These are phyloP conservation scores for Globisporangium okanoganense DNA, from an alignment of 352 stramenopile genomes.

Conservation along the genomic window DNA sequence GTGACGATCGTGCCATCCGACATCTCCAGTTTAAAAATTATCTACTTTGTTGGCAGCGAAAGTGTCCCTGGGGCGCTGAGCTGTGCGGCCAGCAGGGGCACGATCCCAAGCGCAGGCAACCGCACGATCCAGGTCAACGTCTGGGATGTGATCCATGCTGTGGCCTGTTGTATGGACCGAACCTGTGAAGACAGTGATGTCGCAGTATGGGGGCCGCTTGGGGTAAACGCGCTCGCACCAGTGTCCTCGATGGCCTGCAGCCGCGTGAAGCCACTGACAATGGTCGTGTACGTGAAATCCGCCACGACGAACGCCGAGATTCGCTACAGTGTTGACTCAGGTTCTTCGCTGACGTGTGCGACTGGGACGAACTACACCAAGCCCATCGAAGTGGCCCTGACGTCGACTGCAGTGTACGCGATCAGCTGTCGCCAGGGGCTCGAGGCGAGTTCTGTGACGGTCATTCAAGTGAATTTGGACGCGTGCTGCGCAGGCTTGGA, in stretches of 20 bases:
- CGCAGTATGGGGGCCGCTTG: constrained; percentile 26
- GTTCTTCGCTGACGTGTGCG: constrained; percentile 22
- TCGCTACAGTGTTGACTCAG: constrained; percentile 22
- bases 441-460: constrained; percentile 26
- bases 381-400: constrained; percentile 24
- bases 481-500: constrained; percentile 48
- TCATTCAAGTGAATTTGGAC: constrained; percentile 34
- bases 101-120: constrained; percentile 14
- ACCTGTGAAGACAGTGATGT: constrained; percentile 24
- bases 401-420: constrained; percentile 27
- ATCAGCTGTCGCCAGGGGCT: constrained; percentile 59
- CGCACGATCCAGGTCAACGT: constrained; percentile 25
- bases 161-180: constrained; percentile 44
- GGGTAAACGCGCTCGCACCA: constrained; percentile 25
- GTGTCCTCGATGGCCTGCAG: constrained; percentile 29
- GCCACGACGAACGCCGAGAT: constrained; percentile 26
- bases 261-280: constrained; percentile 27
- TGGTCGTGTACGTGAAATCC: constrained; percentile 21
- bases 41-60: constrained; percentile 22
- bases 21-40: constrained; percentile 17
- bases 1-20: constrained; percentile 31
- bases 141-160: constrained; percentile 38
- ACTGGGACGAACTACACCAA: constrained; percentile 27
- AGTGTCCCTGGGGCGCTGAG: constrained; percentile 8
- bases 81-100: background rate